Percentiles rank a stretch among this genome's conserved stretches.
Evolutionary conservation across 2,329 filamentous ascomycete species (phyloP).

Genomic region (Calonectria pteridis): DNA sequence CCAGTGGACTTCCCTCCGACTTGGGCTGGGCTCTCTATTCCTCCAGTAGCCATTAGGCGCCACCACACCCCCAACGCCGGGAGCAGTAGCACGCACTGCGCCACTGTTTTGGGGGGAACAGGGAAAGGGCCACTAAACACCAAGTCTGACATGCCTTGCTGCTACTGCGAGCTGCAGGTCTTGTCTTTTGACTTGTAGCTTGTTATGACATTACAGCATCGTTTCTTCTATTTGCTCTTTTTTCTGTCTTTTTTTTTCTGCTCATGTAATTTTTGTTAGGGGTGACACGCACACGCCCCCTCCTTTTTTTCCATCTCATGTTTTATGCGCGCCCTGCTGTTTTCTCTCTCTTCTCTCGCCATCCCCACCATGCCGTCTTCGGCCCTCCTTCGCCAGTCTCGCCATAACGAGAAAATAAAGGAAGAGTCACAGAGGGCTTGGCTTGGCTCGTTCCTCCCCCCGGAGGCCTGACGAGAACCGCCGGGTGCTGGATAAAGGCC

Average conservation of each 20-base stretch:
- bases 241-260: background rate
- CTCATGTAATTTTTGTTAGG: background rate
- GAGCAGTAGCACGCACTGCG: background rate
- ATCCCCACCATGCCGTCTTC: constrained; percentile 2
- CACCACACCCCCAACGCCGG: constrained; percentile 3
- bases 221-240: background rate
- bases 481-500: constrained; percentile 6
- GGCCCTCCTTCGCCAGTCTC: constrained; percentile 1
- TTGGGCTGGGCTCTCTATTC: background rate
- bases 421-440: background rate
- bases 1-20: constrained; percentile 23
- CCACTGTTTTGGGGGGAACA: background rate
- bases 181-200: constrained; percentile 3
- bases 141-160: constrained; percentile 6
- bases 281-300: background rate
- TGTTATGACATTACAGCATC: background rate
- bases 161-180: constrained; percentile 9
- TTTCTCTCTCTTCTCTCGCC: constrained; percentile 3
- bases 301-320: background rate
- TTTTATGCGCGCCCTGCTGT: background rate
- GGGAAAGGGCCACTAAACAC: background rate
- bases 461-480: constrained; percentile 12
- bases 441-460: background rate
- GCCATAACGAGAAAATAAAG: background rate
- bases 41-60: constrained; percentile 1